Evolutionary conservation across 108 stramenopile species (phyloP), one percentile per base, ranked within the genome.

Genomic region (Nitzschia palea): DNA sequence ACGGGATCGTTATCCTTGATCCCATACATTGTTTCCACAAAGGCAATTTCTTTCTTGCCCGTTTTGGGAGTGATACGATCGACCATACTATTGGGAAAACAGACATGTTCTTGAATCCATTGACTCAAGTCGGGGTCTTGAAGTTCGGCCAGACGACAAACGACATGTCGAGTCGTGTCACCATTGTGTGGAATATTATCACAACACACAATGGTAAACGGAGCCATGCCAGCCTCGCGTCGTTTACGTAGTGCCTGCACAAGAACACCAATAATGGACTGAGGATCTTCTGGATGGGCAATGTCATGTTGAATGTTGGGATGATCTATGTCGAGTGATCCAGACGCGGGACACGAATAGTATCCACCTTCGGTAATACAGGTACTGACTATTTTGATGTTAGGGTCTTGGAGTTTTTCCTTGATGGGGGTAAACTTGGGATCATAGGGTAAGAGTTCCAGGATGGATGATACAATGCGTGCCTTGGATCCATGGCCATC

Each of bases 331-430:
- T 85, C 76, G 59, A 85, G 54, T 8, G 15, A 48, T 4, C 47
- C 47, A 5, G 47, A 48, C 47, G 47, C 15, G 18, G 47, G 47
- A n/a, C n/a, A 8, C 32, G 67, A 44, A 66, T 54, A 85, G 72
- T 85, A 85, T 0, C 84, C 84, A 44, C 80, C 78, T 68, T 85
- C 84, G 27, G 84, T 85, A 18, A 85, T 74, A 15, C 81, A 82
- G 40, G 82, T 54, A 0, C 61, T 61, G 15, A 82, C 79, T 27
- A 85, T 74, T 44, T 79, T 70, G 33, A 70, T 70, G n/a, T 61
- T 44, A 25, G 69, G 61, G 51, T 70, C 33, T 29, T 32, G 26
- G 18, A 68, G 18, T 27, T 27, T 37, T n/a, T 56, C 55, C 15
- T 57, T 37, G 17, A 68, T 33, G 1, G 40, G 40, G 6, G 8